phyloP scores from a whole-genome alignment of 2,329 filamentous ascomycete species.

The Verticillium dahliae region DNA sequence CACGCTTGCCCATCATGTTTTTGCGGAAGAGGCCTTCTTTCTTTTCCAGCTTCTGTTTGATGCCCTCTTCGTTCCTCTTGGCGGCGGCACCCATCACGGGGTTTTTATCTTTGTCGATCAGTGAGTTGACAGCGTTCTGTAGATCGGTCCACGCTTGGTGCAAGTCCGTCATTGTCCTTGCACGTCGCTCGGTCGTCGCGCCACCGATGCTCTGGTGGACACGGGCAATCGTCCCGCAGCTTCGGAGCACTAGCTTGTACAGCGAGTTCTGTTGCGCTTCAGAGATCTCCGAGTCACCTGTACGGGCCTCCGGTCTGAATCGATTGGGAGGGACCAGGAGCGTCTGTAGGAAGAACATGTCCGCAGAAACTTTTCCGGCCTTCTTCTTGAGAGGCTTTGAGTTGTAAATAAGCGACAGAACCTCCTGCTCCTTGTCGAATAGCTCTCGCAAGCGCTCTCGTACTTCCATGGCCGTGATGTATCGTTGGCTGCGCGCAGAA shows the following conservation, averaged over 20 bases:
- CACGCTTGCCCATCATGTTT: constrained; percentile 99
- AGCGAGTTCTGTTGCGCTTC: constrained; percentile 85
- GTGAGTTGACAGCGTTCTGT: constrained; percentile 85
- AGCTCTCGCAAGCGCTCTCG: constrained; percentile 69
- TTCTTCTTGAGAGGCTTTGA: constrained; percentile 59
- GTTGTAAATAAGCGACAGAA: constrained; percentile 79
- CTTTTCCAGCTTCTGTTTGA: constrained; percentile 97
- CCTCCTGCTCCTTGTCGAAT: constrained; percentile 80
- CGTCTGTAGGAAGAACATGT: constrained; percentile 91
- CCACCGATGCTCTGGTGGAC: constrained; percentile 47
- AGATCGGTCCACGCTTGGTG: constrained; percentile 77
- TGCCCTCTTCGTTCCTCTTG: constrained; percentile 78
- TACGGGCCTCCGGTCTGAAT: constrained; percentile 80
- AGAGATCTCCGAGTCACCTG: constrained; percentile 72
- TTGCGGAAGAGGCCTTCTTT: constrained; percentile 97
- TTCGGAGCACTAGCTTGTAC: constrained; percentile 77
- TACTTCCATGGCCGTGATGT: constrained; percentile 78
- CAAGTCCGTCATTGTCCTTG: constrained; percentile 64
- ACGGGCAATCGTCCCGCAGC: constrained; percentile 65
- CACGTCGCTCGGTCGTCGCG: constrained; percentile 34
- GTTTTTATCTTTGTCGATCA: constrained; percentile 86
- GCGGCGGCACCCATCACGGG: constrained; percentile 72
- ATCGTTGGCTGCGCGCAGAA: constrained; percentile 52
- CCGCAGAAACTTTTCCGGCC: constrained; percentile 54
- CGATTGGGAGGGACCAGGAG: constrained; percentile 88